Evolutionary conservation across 2,329 filamentous ascomycete species (phyloP).

Genomic region (Cladorrhinum sp.): DNA sequence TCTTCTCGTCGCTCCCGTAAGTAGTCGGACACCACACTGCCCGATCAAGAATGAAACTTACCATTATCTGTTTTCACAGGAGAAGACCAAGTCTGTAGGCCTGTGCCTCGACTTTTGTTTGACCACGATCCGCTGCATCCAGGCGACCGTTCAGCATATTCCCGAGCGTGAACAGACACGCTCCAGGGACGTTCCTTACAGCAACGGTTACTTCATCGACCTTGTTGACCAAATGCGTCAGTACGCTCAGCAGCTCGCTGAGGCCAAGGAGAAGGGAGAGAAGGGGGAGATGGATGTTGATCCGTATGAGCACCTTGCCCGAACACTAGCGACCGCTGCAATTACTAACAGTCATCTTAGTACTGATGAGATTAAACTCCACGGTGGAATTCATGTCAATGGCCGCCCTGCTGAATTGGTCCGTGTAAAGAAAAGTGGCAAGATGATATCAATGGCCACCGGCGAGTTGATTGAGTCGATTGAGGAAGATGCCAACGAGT

Average conservation of each 20-base stretch:
- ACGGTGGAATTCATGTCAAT: constrained; percentile 77
- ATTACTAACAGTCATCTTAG: constrained; percentile 28
- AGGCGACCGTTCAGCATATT: constrained; percentile 82
- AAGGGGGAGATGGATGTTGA: constrained; percentile 58
- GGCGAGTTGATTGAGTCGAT: constrained; percentile 59
- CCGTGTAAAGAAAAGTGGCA: constrained; percentile 75
- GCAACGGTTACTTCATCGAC: constrained; percentile 95
- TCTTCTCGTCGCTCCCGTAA: constrained; percentile 89
- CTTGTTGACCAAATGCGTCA: constrained; percentile 88
- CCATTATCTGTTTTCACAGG: constrained; percentile 71
- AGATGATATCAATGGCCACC: constrained; percentile 73
- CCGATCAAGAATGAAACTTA: constrained; percentile 61
- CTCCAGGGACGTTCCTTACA: constrained; percentile 84
- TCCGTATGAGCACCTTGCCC: constrained; percentile 44
- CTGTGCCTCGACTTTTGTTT: constrained; percentile 86
- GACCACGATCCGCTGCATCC: constrained; percentile 83
- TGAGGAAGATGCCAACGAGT: constrained; percentile 45
- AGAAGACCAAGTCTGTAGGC: constrained; percentile 67
- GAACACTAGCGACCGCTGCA: not conserved
- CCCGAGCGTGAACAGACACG: constrained; percentile 83
- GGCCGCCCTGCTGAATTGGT: constrained; percentile 83
- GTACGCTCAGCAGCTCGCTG: constrained; percentile 81
- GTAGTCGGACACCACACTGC: constrained; percentile 54
- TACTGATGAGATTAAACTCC: constrained; percentile 70
- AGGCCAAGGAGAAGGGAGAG: constrained; percentile 65